A percentile compares a stretch with the other conserved stretches of the same genome.
Conservation (phyloP, 2,329 filamentous ascomycete genomes). For the Verticillium nubilum region DNA sequence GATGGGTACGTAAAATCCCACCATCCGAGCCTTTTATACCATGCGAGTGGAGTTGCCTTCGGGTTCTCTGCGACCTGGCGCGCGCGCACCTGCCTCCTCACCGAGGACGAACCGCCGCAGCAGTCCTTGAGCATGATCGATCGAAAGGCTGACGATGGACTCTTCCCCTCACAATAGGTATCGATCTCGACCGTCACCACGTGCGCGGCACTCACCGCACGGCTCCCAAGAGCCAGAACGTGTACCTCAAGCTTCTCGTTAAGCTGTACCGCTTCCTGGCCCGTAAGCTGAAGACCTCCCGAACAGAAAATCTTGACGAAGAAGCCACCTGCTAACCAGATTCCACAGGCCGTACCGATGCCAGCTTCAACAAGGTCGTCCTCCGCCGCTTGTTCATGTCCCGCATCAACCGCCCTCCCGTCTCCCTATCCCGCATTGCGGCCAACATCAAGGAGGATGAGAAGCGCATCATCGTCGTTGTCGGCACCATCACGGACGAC, state of each 20-base stretch:
- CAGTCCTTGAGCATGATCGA: conserved; percentile 53
- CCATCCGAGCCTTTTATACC: conserved; percentile 28
- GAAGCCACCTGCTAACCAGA: neutral
- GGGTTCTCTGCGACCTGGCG: neutral
- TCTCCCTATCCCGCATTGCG: conserved; percentile 88
- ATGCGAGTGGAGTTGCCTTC: conserved; percentile 23
- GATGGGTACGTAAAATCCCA: conserved; percentile 53
- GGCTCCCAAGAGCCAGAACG: conserved; percentile 97
- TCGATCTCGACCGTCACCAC: conserved; percentile 67
- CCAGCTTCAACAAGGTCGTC: conserved; percentile 97
- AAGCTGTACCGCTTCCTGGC: conserved; percentile 98
- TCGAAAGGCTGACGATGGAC: conserved; percentile 56
- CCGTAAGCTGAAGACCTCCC: conserved; percentile 55
- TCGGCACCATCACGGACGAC: conserved; percentile 96
- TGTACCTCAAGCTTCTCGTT: conserved; percentile 94
- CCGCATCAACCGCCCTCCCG: conserved; percentile 93
- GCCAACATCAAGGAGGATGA: conserved; percentile 61
- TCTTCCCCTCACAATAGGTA: conserved; percentile 50
- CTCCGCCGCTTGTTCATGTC: conserved; percentile 98
- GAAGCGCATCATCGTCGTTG: conserved; percentile 86
- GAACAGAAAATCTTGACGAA: neutral
- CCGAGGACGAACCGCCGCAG: neutral
- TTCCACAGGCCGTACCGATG: conserved; percentile 79
- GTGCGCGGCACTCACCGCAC: conserved; percentile 74
- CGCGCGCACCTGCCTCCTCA: neutral